A percentile compares a stretch with the other conserved stretches of the same genome.
These are phyloP conservation scores for Metarhizium sp. DNA, from an alignment of 2,329 filamentous ascomycete genomes.

Conservation along the genomic window DNA sequence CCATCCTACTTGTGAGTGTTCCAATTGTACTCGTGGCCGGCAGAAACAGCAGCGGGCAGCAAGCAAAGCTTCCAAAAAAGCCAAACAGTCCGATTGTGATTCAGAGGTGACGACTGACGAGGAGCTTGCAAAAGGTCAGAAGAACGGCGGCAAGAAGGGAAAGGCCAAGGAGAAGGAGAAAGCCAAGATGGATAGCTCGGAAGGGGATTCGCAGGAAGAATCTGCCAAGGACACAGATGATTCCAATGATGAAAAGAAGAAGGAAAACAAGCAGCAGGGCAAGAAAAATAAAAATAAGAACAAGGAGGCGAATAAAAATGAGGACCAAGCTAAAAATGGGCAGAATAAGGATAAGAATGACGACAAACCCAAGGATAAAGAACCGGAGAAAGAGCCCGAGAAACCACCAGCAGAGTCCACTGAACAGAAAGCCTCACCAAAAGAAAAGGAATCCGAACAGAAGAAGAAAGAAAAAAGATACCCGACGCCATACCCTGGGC, in stretches of 20 bases:
- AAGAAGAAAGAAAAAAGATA: constrained; percentile 15
- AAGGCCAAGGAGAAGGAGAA: constrained; percentile 13
- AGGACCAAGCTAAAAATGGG: constrained; percentile 8
- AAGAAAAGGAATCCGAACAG: constrained; percentile 3
- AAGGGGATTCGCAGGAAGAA: constrained; percentile 12
- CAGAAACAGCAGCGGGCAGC: constrained; percentile 5
- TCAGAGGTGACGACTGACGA: constrained; percentile 12
- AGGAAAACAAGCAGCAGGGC: constrained; percentile 9
- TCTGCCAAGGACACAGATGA: constrained; percentile 14
- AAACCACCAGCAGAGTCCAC: background rate
- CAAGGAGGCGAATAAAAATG: constrained; percentile 7
- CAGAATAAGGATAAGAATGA: constrained; percentile 9
- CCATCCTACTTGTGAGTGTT: constrained; percentile 21
- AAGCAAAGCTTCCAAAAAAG: constrained; percentile 6
- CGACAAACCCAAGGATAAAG: constrained; percentile 5
- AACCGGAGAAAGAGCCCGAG: constrained; percentile 2
- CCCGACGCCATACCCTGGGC: constrained; percentile 18
- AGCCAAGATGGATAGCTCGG: constrained; percentile 9
- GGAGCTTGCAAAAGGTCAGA: constrained; percentile 9
- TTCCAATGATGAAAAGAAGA: constrained; percentile 9
- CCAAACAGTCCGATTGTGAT: background rate
- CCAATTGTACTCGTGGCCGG: constrained; percentile 14
- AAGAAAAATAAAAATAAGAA: background rate
- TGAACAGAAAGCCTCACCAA: background rate
- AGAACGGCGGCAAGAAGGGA: constrained; percentile 12